A percentile compares a stretch with the other conserved stretches of the same genome.
These are phyloP conservation scores for Candida morakotiae DNA, from an alignment of 805 yeast species.

Conservation along the genomic window DNA sequence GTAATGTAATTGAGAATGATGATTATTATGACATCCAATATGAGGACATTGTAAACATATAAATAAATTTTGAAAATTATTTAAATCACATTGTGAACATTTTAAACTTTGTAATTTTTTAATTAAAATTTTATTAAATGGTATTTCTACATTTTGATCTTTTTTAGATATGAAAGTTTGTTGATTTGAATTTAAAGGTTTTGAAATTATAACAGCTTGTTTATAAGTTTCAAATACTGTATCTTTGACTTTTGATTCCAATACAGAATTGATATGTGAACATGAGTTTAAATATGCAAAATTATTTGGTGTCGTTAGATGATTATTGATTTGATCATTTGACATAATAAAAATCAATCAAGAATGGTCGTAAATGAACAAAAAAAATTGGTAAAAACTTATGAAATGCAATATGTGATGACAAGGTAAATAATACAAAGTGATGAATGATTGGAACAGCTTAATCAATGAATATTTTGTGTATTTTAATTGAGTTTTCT, in stretches of 20 bases:
- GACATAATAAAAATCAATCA: slow-evolving; percentile 1
- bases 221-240: slow-evolving; percentile 47
- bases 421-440: too few species aligned
- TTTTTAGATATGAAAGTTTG: slow-evolving; percentile 26
- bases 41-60: slow-evolving; percentile 73
- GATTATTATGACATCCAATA: slow-evolving; percentile 53
- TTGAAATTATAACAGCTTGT: slow-evolving; percentile 48
- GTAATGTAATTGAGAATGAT: slow-evolving; percentile 30
- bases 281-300: slow-evolving; percentile 32
- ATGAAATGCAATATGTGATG: too few species aligned
- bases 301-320: too few species aligned
- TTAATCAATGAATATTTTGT: too few species aligned
- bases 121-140: slow-evolving; percentile 33
- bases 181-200: slow-evolving; percentile 23
- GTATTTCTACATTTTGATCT: slow-evolving; percentile 32
- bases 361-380: too few species aligned
- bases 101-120: slow-evolving; percentile 42
- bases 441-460: too few species aligned
- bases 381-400: too few species aligned
- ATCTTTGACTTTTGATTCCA: slow-evolving; percentile 46
- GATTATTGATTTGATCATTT: slow-evolving; percentile 1
- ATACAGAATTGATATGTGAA: slow-evolving; percentile 44
- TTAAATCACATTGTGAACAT: slow-evolving; percentile 48
- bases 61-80: slow-evolving; percentile 46
- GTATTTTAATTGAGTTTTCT: too few species aligned